Base-by-base conservation (phyloP, 2,329 filamentous ascomycete species). In the Talaromyces sp. region DNA sequence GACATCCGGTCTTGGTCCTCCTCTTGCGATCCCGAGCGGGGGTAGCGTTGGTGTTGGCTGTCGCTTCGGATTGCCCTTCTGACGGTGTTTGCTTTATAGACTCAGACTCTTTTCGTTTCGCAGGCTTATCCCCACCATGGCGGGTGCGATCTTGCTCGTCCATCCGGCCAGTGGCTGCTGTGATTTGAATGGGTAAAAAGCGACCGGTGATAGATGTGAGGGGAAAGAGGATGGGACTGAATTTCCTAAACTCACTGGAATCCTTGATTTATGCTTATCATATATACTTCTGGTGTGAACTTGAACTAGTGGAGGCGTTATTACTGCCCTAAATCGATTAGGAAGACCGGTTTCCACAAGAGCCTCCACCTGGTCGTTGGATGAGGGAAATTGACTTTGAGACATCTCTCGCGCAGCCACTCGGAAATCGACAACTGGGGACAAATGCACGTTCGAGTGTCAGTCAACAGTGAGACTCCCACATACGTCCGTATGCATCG, bases 1-100 rank as follows among this genome's bases (percentile, higher is more conserved):
- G 80, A 75, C 93, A 97, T 15, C 93, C 93, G 2, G 93, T 97
- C 80, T 97, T 97, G 61, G 93, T 97, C 72, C 93, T 84, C 76
- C 89, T 92, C 71, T 86, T 85, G 25, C 82, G 76, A 25, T 61
- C 66, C 66, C 71, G 75, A 52, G 71, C 71, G 22, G 68, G 49
- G 45, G 68, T 64, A 17, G 69, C 62, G 61, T 70, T 70, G 54
- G 69, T 71, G 61, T 65, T 70, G 63, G 62, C 56, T 45, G 58
- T 65, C 61, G 58, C 57, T 57, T 62, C 41, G 54, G 63, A 43
- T 50, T 41, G 63, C 49, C 45, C 52, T 61, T 58, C 52, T 49
- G 19, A 19, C n/a, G 56, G 35, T 31, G 39, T 59, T 54, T 39
- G 39, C 22, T 62, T 37, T 2, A 33, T 33, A 62, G 61, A 31